phyloP scores from a whole-genome alignment of 495 filamentous ascomycete genomes.

The Hypomontagnella monticulosa region DNA sequence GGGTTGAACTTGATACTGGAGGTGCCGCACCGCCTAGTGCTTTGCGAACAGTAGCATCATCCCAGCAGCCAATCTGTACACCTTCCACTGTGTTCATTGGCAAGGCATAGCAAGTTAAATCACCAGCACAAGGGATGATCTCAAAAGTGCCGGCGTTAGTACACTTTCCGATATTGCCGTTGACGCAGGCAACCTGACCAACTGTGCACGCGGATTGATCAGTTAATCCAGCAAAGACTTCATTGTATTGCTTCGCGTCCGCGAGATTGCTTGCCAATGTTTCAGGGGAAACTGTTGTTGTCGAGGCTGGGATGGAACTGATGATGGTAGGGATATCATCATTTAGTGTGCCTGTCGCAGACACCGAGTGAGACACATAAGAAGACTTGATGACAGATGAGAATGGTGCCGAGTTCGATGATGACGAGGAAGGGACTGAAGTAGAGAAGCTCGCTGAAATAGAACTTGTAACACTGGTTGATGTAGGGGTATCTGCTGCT shows the following conservation, averaged over 20 bases:
- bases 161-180: constrained; percentile 49
- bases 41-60: constrained; percentile 38
- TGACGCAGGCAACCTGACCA: constrained; percentile 55
- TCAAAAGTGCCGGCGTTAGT: constrained; percentile 43
- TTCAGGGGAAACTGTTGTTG: constrained; percentile 48
- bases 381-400: constrained; percentile 31
- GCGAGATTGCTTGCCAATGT: constrained; percentile 49
- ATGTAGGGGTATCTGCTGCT: constrained; percentile 4
- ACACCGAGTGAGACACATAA: constrained; percentile 34
- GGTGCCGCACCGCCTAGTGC: constrained; percentile 40
- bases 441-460: constrained; percentile 4
- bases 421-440: constrained; percentile 1
- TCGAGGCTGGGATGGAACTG: constrained; percentile 43
- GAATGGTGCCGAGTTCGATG: constrained; percentile 8
- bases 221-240: constrained; percentile 50
- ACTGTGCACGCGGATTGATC: constrained; percentile 48
- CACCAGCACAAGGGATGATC: constrained; percentile 41
- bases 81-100: constrained; percentile 53
- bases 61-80: constrained; percentile 50
- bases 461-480: not conserved
- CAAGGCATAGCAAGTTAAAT: constrained; percentile 52
- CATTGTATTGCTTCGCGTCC: constrained; percentile 51
- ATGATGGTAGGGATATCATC: constrained; percentile 51
- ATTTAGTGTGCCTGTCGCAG: constrained; percentile 46
- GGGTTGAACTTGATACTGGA: constrained; percentile 8